Evolutionary conservation across 768 basidiomycete species (phyloP).

Genomic region (Russula virescens): DNA sequence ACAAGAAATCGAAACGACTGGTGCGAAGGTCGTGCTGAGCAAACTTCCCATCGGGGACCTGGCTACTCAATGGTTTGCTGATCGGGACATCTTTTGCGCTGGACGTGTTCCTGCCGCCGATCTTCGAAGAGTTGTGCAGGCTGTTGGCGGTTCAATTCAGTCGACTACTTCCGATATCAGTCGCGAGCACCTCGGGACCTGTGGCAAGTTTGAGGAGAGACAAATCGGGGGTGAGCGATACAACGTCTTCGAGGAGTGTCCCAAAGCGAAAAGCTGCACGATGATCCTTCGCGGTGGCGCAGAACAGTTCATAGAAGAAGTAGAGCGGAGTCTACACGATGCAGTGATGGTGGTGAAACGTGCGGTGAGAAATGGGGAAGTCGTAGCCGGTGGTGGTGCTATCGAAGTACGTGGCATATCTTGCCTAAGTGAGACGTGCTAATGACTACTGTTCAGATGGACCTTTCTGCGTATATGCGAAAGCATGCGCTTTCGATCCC

Average conservation of each 20-base stretch:
- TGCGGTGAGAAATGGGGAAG: conserved; percentile 90
- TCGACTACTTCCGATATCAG: conserved; percentile 92
- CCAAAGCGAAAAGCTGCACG: conserved; percentile 94
- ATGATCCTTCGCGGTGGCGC: conserved; percentile 92
- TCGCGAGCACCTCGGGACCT: conserved; percentile 88
- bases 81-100: conserved; percentile 97
- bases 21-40: conserved; percentile 95
- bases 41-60: conserved; percentile 98
- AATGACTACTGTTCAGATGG: conserved; percentile 60
- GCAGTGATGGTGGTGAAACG: conserved; percentile 99
- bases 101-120: conserved; percentile 90
- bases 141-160: conserved; percentile 91
- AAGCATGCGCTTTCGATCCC: conserved; percentile 88
- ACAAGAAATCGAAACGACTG: conserved; percentile 91
- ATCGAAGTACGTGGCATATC: conserved; percentile 63
- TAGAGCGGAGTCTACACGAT: conserved; percentile 95
- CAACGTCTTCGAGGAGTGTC: conserved; percentile 91
- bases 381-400: conserved; percentile 97
- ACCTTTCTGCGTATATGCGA: conserved; percentile 90
- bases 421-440: not conserved
- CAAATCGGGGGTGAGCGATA: conserved; percentile 97
- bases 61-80: conserved; percentile 99
- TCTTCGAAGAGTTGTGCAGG: conserved; percentile 89
- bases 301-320: conserved; percentile 98
- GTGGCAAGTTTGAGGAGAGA: conserved; percentile 85